Conservation (phyloP, 352 stramenopile species). For the Globisporangium barbulae region DNA sequence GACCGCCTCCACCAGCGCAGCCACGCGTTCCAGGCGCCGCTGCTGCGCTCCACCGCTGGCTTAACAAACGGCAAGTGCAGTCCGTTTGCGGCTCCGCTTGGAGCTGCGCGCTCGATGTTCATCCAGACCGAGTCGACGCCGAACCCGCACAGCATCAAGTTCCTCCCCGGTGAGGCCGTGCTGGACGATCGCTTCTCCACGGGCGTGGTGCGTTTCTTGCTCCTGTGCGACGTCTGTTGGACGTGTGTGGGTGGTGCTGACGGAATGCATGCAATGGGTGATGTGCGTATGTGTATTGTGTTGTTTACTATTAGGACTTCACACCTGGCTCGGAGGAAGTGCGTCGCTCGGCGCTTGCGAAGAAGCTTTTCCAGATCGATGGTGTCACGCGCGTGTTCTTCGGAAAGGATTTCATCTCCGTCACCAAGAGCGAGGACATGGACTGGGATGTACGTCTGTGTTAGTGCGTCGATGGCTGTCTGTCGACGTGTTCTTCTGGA, state of each 20-base stretch:
- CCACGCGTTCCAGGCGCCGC: conserved; percentile 3
- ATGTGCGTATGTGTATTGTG: background rate
- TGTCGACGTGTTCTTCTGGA: background rate
- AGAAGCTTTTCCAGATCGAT: conserved; percentile 96
- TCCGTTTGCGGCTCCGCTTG: conserved; percentile 16
- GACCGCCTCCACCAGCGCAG: conserved; percentile 5
- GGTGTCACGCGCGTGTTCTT: conserved; percentile 97
- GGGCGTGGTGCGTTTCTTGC: conserved; percentile 40
- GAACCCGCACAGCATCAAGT: conserved; percentile 98
- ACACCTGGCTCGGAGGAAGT: conserved; percentile 83
- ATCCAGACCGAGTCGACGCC: conserved; percentile 98
- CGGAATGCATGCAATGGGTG: too few species aligned
- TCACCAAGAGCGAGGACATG: conserved; percentile 95
- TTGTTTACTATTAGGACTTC: conserved; percentile 62
- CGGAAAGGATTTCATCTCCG: conserved; percentile 97
- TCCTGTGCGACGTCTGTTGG: background rate
- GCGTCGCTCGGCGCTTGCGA: conserved; percentile 91
- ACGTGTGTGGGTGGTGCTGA: background rate
- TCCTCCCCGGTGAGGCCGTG: conserved; percentile 90
- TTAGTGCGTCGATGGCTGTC: background rate
- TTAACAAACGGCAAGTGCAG: background rate
- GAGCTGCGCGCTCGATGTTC: conserved; percentile 91
- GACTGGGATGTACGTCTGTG: conserved; percentile 88
- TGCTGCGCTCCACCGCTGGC: background rate
- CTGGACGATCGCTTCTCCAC: conserved; percentile 89